These are phyloP conservation scores for Ganoderma boninense DNA, from an alignment of 1,284 basidiomycete genomes.

Conservation along the genomic window DNA sequence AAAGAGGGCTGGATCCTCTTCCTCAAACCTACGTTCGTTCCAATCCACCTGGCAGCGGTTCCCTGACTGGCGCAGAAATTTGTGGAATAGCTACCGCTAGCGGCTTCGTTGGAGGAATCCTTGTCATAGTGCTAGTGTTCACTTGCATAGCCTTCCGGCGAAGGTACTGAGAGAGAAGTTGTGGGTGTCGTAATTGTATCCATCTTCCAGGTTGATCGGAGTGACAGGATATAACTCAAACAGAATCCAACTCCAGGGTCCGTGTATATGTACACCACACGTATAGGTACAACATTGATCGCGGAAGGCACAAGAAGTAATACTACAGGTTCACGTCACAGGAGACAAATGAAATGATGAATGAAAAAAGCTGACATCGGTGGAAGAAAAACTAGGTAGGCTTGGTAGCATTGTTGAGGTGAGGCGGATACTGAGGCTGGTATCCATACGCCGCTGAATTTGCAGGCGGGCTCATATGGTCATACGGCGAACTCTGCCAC, in stretches of 20 bases:
- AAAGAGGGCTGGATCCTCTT: conserved; percentile 54
- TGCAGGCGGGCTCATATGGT: conserved; percentile 30
- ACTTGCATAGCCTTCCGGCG: conserved; percentile 18
- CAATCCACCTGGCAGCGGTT: conserved; percentile 22
- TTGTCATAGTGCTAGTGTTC: conserved; percentile 35
- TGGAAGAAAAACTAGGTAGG: not conserved
- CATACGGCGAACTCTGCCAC: conserved; percentile 23
- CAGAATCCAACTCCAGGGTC: conserved; percentile 12
- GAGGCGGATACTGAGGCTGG: conserved; percentile 34
- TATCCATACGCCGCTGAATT: conserved; percentile 38
- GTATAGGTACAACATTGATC: conserved; percentile 18
- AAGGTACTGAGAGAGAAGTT: conserved; percentile 21
- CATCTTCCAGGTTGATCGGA: conserved; percentile 13
- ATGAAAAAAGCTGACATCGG: conserved; percentile 2
- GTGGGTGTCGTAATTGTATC: conserved; percentile 7
- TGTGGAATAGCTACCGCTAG: conserved; percentile 40
- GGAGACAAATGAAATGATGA: conserved; percentile 8
- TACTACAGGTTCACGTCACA: not conserved
- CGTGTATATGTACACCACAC: conserved; percentile 19
- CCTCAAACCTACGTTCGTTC: conserved; percentile 37
- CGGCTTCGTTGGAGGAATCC: conserved; percentile 44
- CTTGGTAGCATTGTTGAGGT: not conserved
- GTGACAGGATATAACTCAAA: conserved; percentile 1
- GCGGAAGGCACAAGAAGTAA: conserved; percentile 14
- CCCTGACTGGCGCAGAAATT: conserved; percentile 35